phyloP scores from a whole-genome alignment of 441 rosid species.

The Populus hybrid region DNA sequence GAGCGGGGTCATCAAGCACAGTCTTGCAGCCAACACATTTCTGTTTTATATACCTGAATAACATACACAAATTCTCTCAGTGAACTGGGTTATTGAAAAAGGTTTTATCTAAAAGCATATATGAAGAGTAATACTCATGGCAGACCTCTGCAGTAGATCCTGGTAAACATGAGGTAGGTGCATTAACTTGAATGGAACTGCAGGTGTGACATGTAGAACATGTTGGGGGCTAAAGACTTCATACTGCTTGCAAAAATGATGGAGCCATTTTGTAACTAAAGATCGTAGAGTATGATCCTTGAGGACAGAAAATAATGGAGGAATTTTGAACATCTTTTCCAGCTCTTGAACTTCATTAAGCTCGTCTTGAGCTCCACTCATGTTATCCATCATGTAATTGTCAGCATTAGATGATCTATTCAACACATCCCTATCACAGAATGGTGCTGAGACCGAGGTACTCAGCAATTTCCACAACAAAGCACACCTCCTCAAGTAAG shows the following conservation, averaged over 20 bases:
- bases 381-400: conserved; percentile 35
- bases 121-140: conserved; percentile 15
- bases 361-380: conserved; percentile 40
- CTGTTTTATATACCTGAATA: conserved; percentile 76
- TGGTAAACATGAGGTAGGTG: conserved; percentile 82
- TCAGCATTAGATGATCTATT: conserved; percentile 35
- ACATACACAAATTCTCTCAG: conserved; percentile 23
- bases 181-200: conserved; percentile 86
- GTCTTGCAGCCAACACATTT: conserved; percentile 63
- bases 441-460: conserved; percentile 53
- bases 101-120: background rate
- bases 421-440: conserved; percentile 38
- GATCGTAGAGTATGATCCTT: conserved; percentile 55
- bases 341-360: conserved; percentile 60
- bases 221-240: conserved; percentile 34
- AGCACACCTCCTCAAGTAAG: conserved; percentile 94
- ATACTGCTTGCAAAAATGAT: conserved; percentile 57
- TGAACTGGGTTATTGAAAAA: conserved; percentile 12
- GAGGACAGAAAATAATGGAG: conserved; percentile 55
- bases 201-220: conserved; percentile 52
- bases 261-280: conserved; percentile 61
- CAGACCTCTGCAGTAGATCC: conserved; percentile 88
- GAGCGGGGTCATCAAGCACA: conserved; percentile 65
- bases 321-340: conserved; percentile 80
- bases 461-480: conserved; percentile 83